Base-by-base conservation (phyloP, 2,329 filamentous ascomycete species). In the Elsinoe necatrix region DNA sequence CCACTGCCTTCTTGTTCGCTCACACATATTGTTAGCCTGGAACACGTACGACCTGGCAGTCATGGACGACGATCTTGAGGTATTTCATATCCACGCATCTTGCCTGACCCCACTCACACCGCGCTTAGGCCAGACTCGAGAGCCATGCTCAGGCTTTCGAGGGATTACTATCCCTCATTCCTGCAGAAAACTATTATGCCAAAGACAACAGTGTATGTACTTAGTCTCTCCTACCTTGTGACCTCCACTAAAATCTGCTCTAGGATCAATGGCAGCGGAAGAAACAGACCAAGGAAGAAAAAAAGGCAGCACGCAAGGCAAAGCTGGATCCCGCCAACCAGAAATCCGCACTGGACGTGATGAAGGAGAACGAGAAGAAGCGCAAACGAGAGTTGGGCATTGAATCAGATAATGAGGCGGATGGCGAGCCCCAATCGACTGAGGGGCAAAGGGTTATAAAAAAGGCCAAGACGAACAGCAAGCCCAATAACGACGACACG, bases 201-300 rank as follows among this genome's bases (percentile, higher is more conserved):
- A 66, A 91, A 69, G 89, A 95, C 68, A 86, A 80, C 61, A 89
- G 80, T 72, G 88, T 92, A 85, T 65, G 86, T 83, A 57, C 31
- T 48, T 42, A 43, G 25, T 60, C 66, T 55, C 63, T 60, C 41
- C 16, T 20, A 29, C 8, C 4, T 48, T 18, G 7, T 57, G 35
- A 21, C 20, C 59, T 64, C 57, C 62, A 60, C 52, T 58, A 35
- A 59, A 18, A 20, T 23, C 31, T 27, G 45, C 55, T 63, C 60
- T 67, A 95, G 89, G 87, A 93, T 66, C 89, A 96, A 84, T 95
- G 90, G 89, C 84, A 85, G 70, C 86, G 86, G 68, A 95, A 93
- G 75, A 97, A 97, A 77, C 91, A 97, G 74, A 92, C 89, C 52
- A 95, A 95, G 70, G 87, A 89, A 71, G 81, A 95, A 71, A 88